Evolutionary conservation across 768 basidiomycete genomes (phyloP).

Genomic region (Suillus luteus): DNA sequence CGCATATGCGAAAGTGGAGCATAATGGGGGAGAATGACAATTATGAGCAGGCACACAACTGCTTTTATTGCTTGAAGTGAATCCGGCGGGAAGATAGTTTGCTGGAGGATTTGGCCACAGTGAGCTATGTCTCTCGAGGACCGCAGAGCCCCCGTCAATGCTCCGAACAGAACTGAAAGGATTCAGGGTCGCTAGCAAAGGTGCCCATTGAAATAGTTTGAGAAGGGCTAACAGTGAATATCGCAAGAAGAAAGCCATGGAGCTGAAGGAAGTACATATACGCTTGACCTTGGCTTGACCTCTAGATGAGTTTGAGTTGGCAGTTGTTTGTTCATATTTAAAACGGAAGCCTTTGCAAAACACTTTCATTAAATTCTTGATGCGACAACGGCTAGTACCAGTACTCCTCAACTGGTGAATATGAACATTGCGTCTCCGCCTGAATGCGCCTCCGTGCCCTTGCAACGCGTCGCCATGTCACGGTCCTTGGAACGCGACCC

Average conservation of each 20-base stretch:
- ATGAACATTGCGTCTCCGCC: no score
- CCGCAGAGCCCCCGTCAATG: background rate
- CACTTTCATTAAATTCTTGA: no score
- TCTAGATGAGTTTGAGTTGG: no score
- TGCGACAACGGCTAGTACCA: no score
- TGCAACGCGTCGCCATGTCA: no score
- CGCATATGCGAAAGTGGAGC: background rate
- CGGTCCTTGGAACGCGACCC: no score
- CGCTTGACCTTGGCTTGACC: background rate
- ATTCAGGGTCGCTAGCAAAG: background rate
- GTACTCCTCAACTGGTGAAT: no score
- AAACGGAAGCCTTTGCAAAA: background rate
- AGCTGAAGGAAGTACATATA: background rate
- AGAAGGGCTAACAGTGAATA: background rate
- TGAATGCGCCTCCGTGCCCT: no score
- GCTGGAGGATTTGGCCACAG: background rate
- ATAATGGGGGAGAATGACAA: background rate
- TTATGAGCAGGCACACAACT: background rate
- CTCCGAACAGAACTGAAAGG: background rate
- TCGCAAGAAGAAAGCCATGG: conserved; percentile 3
- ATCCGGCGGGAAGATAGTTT: background rate
- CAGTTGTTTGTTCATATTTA: background rate
- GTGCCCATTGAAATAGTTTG: conserved; percentile 5
- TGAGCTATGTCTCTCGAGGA: background rate
- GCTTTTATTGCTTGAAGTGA: background rate